These are phyloP conservation scores for Umbelopsis sp. DNA, from an alignment of 192 early-diverging fungal species.

Conservation along the genomic window DNA sequence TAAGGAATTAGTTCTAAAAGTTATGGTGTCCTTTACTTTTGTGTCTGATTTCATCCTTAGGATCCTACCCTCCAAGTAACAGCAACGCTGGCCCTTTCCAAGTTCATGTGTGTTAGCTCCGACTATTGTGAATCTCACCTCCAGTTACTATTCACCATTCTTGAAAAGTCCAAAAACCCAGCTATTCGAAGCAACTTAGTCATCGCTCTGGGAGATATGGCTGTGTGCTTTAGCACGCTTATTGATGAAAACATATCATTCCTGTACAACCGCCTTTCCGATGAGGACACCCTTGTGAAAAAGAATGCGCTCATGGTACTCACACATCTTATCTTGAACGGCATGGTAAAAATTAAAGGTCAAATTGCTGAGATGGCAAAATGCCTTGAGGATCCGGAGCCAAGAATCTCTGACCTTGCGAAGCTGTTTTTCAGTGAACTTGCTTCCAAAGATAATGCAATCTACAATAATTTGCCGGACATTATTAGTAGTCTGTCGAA, in stretches of 20 bases:
- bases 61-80: conserved; percentile 86
- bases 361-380: conserved; percentile 99
- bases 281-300: conserved; percentile 80
- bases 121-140: conserved; percentile 94
- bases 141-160: conserved; percentile 85
- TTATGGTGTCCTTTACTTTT: not conserved
- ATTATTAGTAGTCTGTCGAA: conserved; percentile 92
- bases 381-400: conserved; percentile 88
- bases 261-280: conserved; percentile 89
- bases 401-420: conserved; percentile 87
- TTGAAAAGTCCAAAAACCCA: conserved; percentile 82
- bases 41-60: conserved; percentile 32
- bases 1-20: conserved; percentile 34
- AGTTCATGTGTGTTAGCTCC: conserved; percentile 97
- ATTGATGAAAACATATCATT: conserved; percentile 97
- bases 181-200: conserved; percentile 92
- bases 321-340: conserved; percentile 96
- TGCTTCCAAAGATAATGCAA: conserved; percentile 93
- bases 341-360: conserved; percentile 99
- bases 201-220: conserved; percentile 98
- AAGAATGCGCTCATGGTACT: conserved; percentile 99
- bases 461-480: conserved; percentile 99
- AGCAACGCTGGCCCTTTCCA: conserved; percentile 85
- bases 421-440: conserved; percentile 97
- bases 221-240: conserved; percentile 95